Percentiles rank a stretch among this genome's conserved stretches.
Conservation (phyloP, 148 eudicot species). For the Rhododendron kiyosumense region DNA sequence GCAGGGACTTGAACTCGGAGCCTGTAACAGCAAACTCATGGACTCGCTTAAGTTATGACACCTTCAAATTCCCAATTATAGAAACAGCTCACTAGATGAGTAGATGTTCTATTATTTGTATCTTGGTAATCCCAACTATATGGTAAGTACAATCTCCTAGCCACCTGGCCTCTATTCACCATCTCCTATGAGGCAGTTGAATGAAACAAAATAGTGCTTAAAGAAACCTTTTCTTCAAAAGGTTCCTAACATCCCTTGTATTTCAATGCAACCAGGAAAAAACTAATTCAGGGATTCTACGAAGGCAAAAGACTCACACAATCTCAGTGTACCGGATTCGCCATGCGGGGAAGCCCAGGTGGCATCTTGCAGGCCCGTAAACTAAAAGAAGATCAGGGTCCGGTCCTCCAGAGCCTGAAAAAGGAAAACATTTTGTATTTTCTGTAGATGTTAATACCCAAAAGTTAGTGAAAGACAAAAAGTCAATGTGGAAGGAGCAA, state of each 20-base stretch:
- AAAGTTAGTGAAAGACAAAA: background rate
- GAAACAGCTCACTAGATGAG: background rate
- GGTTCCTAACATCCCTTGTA: background rate
- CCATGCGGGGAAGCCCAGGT: slow-evolving; percentile 94
- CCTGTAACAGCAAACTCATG: background rate
- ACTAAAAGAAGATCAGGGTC: slow-evolving; percentile 79
- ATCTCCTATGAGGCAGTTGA: background rate
- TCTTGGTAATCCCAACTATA: background rate
- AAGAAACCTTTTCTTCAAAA: background rate
- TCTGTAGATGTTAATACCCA: background rate
- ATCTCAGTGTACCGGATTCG: slow-evolving; percentile 90
- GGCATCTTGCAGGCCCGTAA: slow-evolving; percentile 83
- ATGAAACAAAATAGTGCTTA: background rate
- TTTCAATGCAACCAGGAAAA: background rate
- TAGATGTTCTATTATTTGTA: background rate
- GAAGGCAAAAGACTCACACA: slow-evolving; percentile 48
- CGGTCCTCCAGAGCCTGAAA: slow-evolving; percentile 56
- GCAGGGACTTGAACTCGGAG: background rate
- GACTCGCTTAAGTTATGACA: background rate
- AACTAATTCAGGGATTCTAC: background rate
- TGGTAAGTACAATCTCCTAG: background rate
- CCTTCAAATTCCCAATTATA: background rate
- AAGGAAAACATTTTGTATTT: background rate
- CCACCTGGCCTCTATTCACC: background rate
- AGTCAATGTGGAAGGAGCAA: background rate